phyloP scores from a whole-genome alignment of 768 basidiomycete genomes.

The Dioszegia aurantiaca region DNA sequence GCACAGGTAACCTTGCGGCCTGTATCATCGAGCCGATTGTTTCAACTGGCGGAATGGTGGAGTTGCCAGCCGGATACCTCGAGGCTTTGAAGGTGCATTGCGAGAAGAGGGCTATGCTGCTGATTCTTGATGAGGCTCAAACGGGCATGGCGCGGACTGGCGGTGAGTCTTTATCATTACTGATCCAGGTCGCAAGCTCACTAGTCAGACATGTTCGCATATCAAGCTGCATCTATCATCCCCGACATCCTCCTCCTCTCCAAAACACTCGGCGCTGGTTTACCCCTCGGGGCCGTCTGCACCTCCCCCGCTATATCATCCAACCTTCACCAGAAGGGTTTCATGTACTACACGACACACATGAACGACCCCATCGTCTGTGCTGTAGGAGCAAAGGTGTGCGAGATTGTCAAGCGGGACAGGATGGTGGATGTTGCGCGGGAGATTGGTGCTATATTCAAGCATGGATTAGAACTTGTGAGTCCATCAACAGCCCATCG shows the following conservation, averaged over 20 bases:
- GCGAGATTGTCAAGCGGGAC: slow-evolving; percentile 27
- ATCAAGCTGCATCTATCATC: slow-evolving; percentile 31
- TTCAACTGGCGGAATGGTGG: slow-evolving; percentile 37
- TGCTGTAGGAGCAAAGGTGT: slow-evolving; percentile 28
- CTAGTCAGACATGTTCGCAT: slow-evolving; percentile 39
- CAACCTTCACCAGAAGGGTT: slow-evolving; percentile 21
- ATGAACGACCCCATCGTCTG: slow-evolving; percentile 29
- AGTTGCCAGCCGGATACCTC: slow-evolving; percentile 37
- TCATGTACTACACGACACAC: slow-evolving; percentile 38
- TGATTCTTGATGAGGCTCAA: slow-evolving; percentile 45
- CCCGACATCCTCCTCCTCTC: slow-evolving; percentile 42
- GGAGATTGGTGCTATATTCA: slow-evolving; percentile 13
- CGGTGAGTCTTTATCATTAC: slow-evolving; percentile 16
- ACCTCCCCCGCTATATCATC: slow-evolving; percentile 26
- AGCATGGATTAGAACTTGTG: slow-evolving; percentile 15
- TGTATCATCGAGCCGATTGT: slow-evolving; percentile 43
- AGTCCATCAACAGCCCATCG: neutral
- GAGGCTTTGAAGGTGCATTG: slow-evolving; percentile 33
- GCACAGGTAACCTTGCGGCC: slow-evolving; percentile 27
- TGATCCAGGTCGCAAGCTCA: no score
- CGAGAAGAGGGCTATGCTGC: slow-evolving; percentile 35
- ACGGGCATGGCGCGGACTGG: slow-evolving; percentile 35
- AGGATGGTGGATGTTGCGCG: slow-evolving; percentile 13
- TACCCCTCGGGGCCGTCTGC: slow-evolving; percentile 33
- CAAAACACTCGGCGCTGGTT: slow-evolving; percentile 43